Conservation (phyloP, 2,329 filamentous ascomycete genomes). For the Neoarthrinium moseri region DNA sequence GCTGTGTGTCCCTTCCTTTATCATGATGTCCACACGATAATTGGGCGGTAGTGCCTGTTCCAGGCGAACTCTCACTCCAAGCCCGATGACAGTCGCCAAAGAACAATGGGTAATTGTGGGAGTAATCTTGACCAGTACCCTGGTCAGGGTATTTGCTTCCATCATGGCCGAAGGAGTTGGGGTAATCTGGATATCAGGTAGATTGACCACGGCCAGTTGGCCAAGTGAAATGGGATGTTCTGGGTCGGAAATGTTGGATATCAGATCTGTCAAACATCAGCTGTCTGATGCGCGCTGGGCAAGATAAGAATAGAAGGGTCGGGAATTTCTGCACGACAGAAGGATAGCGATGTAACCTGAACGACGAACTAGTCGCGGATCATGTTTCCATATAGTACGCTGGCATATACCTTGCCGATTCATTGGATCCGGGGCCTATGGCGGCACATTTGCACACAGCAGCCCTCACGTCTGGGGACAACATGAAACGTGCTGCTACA, state of each 20-base stretch:
- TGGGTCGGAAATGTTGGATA: slow-evolving; percentile 91
- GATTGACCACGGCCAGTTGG: slow-evolving; percentile 89
- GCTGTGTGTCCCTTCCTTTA: slow-evolving; percentile 94
- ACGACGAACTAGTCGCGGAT: background rate
- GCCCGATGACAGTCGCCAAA: slow-evolving; percentile 90
- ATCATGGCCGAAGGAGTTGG: slow-evolving; percentile 60
- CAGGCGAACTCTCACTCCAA: slow-evolving; percentile 87
- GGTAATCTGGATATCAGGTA: slow-evolving; percentile 85
- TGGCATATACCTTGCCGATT: background rate
- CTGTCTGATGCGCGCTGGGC: slow-evolving; percentile 19
- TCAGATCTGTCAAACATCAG: slow-evolving; percentile 68
- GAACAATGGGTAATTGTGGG: slow-evolving; percentile 97
- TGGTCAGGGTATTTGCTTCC: slow-evolving; percentile 58
- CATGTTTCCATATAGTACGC: slow-evolving; percentile 4
- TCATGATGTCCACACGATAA: slow-evolving; percentile 87
- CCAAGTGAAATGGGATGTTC: slow-evolving; percentile 94
- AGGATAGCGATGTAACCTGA: background rate
- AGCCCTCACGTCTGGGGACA: background rate
- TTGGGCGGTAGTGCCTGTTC: slow-evolving; percentile 89
- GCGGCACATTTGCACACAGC: slow-evolving; percentile 6
- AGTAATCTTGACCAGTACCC: slow-evolving; percentile 84
- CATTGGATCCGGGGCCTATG: background rate
- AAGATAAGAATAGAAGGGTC: slow-evolving; percentile 9
- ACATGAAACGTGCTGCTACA: slow-evolving; percentile 5
- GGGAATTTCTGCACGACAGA: background rate